Evolutionary conservation across 225 moss, liverwort and hornwort species (phyloP).

Genomic region (Pleurozium schreberi): DNA sequence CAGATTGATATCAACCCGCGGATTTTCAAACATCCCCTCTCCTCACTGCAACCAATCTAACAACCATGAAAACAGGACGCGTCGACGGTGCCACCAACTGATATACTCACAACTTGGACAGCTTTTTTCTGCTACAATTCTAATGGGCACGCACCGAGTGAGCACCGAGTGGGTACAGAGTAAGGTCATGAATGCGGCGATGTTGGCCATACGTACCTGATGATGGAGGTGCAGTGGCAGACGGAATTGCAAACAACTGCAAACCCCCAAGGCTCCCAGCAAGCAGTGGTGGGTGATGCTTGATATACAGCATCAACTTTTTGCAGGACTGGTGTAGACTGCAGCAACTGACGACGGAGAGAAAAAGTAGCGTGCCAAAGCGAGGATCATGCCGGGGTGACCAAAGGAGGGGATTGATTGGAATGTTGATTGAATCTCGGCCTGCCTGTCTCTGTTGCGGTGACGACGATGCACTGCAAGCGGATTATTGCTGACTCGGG

Average conservation of each 20-base stretch:
- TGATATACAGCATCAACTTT: no score
- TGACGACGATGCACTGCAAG: not conserved
- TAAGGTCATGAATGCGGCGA: not conserved
- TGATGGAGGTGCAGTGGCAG: not conserved
- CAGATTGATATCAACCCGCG: not conserved
- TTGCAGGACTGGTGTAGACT: not conserved
- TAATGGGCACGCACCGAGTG: not conserved
- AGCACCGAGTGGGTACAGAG: not conserved
- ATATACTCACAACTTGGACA: not conserved
- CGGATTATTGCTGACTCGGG: not conserved
- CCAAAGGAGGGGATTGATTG: not conserved
- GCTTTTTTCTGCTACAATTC: not conserved
- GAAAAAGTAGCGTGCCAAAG: not conserved
- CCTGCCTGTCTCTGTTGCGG: not conserved
- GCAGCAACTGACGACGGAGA: not conserved
- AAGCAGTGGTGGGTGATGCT: not conserved
- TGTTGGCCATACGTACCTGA: not conserved
- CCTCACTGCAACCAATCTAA: not conserved
- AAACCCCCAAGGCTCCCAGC: not conserved
- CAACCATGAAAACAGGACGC: not conserved
- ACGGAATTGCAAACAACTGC: not conserved
- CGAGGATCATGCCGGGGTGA: not conserved
- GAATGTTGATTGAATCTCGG: not conserved
- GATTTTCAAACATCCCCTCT: no score
- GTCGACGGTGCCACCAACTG: not conserved